A percentile compares a stretch with the other conserved stretches of the same genome.
These are phyloP conservation scores for Stephanodiscus minutulus DNA, from an alignment of 108 stramenopile species.

Conservation along the genomic window DNA sequence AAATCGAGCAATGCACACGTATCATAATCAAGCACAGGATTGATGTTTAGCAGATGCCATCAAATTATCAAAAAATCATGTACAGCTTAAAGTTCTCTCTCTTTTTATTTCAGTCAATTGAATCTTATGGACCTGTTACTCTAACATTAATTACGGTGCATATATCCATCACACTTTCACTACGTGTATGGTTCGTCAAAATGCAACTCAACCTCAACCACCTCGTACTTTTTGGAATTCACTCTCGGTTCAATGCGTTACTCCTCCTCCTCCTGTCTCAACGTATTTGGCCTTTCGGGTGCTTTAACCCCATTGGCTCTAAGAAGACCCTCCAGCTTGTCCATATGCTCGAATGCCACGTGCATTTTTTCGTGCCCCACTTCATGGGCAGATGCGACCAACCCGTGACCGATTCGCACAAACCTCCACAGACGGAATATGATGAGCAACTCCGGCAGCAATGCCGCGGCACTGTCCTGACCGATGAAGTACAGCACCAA, in stretches of 20 bases:
- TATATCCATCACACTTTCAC: background rate
- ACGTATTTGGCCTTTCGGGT: conserved; percentile 14
- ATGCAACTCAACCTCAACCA: background rate
- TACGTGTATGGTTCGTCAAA: background rate
- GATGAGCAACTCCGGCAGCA: conserved; percentile 29
- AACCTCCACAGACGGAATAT: conserved; percentile 50
- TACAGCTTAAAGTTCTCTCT: background rate
- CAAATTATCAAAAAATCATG: too few species aligned
- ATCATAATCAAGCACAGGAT: background rate
- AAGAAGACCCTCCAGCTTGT: conserved; percentile 33
- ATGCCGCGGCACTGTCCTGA: conserved; percentile 9
- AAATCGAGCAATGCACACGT: too few species aligned
- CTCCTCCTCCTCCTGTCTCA: background rate
- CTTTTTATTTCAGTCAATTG: background rate
- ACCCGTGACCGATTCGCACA: conserved; percentile 49
- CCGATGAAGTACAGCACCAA: conserved; percentile 16
- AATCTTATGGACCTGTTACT: background rate
- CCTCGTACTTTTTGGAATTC: background rate
- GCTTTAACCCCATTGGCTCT: conserved; percentile 23
- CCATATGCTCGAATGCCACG: conserved; percentile 23
- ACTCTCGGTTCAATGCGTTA: background rate
- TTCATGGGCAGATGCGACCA: conserved; percentile 40
- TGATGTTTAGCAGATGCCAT: too few species aligned
- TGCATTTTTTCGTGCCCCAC: conserved; percentile 23
- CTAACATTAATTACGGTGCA: too few species aligned